phyloP scores from a whole-genome alignment of 2,329 filamentous ascomycete species.

The Truncatella angustata region DNA sequence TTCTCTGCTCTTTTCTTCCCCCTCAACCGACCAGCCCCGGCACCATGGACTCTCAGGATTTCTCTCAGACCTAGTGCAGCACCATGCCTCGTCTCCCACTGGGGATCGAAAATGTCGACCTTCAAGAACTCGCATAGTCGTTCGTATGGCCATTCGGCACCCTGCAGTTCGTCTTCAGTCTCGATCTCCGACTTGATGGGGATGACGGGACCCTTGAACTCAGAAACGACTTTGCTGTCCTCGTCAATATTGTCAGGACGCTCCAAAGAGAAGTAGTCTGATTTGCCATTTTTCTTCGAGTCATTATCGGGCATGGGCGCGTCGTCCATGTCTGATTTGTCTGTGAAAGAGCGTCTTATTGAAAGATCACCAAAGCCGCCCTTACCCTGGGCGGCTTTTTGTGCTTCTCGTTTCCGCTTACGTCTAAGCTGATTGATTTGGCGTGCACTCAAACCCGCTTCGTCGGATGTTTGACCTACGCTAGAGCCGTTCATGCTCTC shows the following conservation, averaged over 20 bases:
- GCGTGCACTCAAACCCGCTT: conserved; percentile 78
- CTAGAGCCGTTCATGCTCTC: conserved; percentile 33
- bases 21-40: conserved; percentile 75
- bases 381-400: conserved; percentile 82
- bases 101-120: conserved; percentile 87
- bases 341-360: conserved; percentile 59
- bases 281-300: conserved; percentile 60
- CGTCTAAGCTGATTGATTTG: conserved; percentile 94
- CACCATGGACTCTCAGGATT: conserved; percentile 86
- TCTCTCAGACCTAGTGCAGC: conserved; percentile 94
- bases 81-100: conserved; percentile 95
- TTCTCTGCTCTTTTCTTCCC: conserved; percentile 74
- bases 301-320: conserved; percentile 51
- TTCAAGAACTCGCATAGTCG: conserved; percentile 91
- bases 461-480: conserved; percentile 51
- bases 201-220: conserved; percentile 83
- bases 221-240: conserved; percentile 86
- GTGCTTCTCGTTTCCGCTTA: conserved; percentile 86
- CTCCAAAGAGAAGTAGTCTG: conserved; percentile 90
- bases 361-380: conserved; percentile 87
- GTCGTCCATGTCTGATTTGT: conserved; percentile 62
- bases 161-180: conserved; percentile 72
- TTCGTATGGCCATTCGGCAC: conserved; percentile 90
- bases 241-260: conserved; percentile 77
- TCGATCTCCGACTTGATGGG: conserved; percentile 86